phyloP scores from a whole-genome alignment of 768 basidiomycete genomes.

The Suillus paluster region DNA sequence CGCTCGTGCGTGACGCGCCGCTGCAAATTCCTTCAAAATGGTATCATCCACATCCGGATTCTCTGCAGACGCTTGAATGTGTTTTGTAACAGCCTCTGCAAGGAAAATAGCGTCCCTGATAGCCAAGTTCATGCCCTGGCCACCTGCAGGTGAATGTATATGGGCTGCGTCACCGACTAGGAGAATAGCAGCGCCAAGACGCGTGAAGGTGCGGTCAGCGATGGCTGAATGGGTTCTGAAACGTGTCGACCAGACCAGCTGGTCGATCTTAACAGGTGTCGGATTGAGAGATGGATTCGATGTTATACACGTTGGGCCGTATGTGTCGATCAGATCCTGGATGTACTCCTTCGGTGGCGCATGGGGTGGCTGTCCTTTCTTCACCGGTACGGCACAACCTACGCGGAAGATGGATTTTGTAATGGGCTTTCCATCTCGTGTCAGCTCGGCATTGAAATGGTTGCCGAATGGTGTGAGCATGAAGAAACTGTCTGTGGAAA shows the following conservation, averaged over 20 bases:
- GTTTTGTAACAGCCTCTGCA: constrained; percentile 45
- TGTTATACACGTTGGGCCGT: not conserved
- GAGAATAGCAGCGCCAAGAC: constrained; percentile 19
- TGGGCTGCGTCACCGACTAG: constrained; percentile 51
- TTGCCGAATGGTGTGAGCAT: constrained; percentile 38
- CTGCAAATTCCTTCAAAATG: constrained; percentile 40
- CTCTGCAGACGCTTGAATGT: constrained; percentile 27
- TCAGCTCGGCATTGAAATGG: not conserved
- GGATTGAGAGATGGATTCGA: constrained; percentile 4
- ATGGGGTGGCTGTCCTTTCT: constrained; percentile 34
- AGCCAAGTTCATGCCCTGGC: constrained; percentile 64
- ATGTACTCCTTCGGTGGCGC: constrained; percentile 7
- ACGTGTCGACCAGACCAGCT: constrained; percentile 45
- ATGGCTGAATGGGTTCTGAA: constrained; percentile 47
- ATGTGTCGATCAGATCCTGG: constrained; percentile 4
- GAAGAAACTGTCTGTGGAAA: constrained; percentile 34
- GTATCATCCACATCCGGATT: constrained; percentile 24
- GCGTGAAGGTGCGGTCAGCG: constrained; percentile 41
- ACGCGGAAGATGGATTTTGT: constrained; percentile 38
- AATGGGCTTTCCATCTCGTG: not conserved
- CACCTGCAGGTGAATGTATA: constrained; percentile 58
- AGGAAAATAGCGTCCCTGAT: constrained; percentile 56
- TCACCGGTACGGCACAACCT: constrained; percentile 38
- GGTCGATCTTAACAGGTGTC: constrained; percentile 36
- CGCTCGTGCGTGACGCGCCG: constrained; percentile 42